Base-by-base conservation (phyloP, 495 filamentous ascomycete species). In the Aspergillus taichungensis region DNA sequence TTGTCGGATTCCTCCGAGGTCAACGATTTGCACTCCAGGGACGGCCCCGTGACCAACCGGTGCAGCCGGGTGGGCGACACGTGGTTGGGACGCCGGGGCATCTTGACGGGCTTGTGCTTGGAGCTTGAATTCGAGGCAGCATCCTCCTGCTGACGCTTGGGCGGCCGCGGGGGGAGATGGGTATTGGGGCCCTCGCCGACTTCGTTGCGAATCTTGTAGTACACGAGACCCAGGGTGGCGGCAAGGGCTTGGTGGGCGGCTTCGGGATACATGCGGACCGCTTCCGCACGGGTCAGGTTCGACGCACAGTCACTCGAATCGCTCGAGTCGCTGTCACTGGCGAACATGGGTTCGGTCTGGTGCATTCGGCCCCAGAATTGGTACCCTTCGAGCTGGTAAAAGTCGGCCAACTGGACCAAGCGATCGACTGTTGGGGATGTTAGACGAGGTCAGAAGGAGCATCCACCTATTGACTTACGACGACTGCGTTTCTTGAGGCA, bases 191-290 rank as follows among this genome's bases (percentile, higher is more conserved):
- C 60, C 29, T 68, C 67, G 1, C 67, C 64, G 5, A 65, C 61
- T 42, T 68, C 63, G 32, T 70, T 70, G 7, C 64, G 64, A 32
- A 70, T 70, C 49, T 68, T 68, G 45, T 65, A 66, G 44, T 68
- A 70, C 3, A 67, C 59, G 13, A 70, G 49, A 27, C 67, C 67
- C 8, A 68, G 40, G 3, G 57, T 66, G n/a, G 64, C 67, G 13
- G 67, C 67, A 1, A 70, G 53, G 1, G 67, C 67, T 47, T 68
- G 67, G 40, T 67, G 67, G 14, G 63, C 63, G 29, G 64, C 63
- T 37, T 70, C 67, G 5, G 67, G 67, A 43, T 55, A 64, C 31
- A 51, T 43, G 31, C 56, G 55, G 32, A 63, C 61, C 32, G 67
- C 67, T 44, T 67, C 63, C 10, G 57, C 53, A 6, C 61, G 63